Evolutionary conservation across 23 red algal species (phyloP).

Genomic region (Gracilaria domingensis): DNA sequence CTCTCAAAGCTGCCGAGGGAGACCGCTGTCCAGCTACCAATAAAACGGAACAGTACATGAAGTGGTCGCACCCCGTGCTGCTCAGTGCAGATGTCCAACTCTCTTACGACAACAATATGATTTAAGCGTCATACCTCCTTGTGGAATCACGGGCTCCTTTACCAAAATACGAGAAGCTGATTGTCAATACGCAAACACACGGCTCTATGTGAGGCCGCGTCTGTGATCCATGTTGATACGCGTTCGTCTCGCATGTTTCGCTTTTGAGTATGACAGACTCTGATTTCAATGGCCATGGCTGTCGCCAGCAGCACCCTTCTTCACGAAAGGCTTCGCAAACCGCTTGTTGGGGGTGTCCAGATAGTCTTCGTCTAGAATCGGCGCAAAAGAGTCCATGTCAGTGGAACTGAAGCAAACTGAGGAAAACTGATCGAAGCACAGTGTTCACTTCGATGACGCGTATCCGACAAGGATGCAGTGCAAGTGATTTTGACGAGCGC

Average conservation of each 20-base stretch:
- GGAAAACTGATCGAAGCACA: background rate
- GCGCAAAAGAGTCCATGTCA: background rate
- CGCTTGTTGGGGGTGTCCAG: constrained; percentile 43
- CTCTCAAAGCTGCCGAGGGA: too few species aligned
- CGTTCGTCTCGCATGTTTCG: background rate
- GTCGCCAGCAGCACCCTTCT: constrained; percentile 15
- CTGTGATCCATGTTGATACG: background rate
- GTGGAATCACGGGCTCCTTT: background rate
- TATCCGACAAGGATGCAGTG: background rate
- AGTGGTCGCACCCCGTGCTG: too few species aligned
- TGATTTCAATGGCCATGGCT: constrained; percentile 20
- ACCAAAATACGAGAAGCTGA: background rate
- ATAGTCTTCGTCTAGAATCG: constrained; percentile 52
- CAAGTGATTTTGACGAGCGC: background rate
- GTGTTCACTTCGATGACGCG: background rate
- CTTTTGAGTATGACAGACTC: background rate
- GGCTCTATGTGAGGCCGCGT: background rate
- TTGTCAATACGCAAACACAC: background rate
- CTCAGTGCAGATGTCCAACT: too few species aligned
- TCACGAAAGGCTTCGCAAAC: constrained; percentile 50
- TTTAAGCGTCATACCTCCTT: too few species aligned
- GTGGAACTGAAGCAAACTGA: background rate
- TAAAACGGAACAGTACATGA: too few species aligned
- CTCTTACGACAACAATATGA: too few species aligned
- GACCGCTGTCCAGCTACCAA: too few species aligned